A percentile compares a stretch with the other conserved stretches of the same genome.
phyloP scores from a whole-genome alignment of 169 alveolate species.

The Plasmodium sp. region DNA sequence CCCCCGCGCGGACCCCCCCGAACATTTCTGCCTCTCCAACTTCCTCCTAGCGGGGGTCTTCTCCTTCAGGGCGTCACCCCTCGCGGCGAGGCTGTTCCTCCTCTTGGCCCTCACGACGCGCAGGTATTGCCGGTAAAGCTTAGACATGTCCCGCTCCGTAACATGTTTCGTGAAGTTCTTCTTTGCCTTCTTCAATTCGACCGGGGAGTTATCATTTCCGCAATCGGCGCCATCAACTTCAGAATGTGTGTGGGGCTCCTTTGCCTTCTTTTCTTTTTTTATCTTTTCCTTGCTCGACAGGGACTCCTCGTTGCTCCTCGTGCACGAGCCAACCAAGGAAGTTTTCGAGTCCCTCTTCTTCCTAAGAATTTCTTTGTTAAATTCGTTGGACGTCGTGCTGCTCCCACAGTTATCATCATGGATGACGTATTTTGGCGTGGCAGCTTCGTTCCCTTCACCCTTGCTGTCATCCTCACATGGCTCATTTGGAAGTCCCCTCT shows the following conservation, averaged over 20 bases:
- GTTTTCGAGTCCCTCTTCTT: background rate
- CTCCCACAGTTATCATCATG: background rate
- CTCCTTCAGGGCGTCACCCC: background rate
- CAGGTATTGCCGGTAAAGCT: conserved; percentile 31
- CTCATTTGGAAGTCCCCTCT: background rate
- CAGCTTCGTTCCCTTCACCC: background rate
- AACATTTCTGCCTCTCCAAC: background rate
- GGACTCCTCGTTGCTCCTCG: background rate
- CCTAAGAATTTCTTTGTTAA: background rate
- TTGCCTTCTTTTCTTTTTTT: background rate
- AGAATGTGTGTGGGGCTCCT: background rate
- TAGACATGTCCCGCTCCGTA: conserved; percentile 54
- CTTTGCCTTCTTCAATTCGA: conserved; percentile 10
- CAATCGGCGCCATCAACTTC: background rate
- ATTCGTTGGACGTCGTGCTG: background rate
- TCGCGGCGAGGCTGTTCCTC: background rate
- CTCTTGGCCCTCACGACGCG: conserved; percentile 10
- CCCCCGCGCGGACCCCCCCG: background rate
- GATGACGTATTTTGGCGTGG: background rate
- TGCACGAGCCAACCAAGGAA: background rate
- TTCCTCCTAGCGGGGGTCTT: background rate
- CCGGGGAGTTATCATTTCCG: background rate
- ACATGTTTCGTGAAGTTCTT: conserved; percentile 14
- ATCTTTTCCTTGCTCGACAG: background rate
- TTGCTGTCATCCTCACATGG: background rate